phyloP scores from a whole-genome alignment of 2,329 filamentous ascomycete genomes.

The Colletotrichum lindemuthianum region DNA sequence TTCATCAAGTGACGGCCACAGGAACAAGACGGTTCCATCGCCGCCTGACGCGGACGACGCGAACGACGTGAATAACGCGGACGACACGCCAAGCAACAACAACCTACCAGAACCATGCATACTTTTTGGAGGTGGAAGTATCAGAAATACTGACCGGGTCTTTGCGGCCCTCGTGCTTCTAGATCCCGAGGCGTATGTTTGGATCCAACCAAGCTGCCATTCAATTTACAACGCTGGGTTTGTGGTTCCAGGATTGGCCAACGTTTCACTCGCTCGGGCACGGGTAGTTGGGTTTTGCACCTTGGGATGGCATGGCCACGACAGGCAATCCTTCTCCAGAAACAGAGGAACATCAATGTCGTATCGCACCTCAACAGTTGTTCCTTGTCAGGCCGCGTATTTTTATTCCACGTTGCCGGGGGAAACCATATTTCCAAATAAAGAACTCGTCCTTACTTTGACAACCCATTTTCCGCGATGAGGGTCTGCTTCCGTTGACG shows the following conservation, averaged over 20 bases:
- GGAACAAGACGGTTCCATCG: too few species aligned
- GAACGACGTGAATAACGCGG: not conserved
- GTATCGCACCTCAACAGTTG: constrained; percentile 10
- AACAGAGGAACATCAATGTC: constrained; percentile 9
- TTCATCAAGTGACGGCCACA: too few species aligned
- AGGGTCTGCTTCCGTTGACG: too few species aligned
- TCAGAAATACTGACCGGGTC: too few species aligned
- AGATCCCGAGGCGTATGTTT: not conserved
- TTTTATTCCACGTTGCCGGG: constrained; percentile 1
- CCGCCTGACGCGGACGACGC: too few species aligned
- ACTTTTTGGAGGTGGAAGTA: too few species aligned
- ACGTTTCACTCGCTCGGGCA: constrained; percentile 22
- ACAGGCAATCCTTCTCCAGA: constrained; percentile 13
- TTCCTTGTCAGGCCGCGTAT: constrained; percentile 16
- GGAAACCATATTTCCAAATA: constrained; percentile 11
- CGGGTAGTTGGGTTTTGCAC: constrained; percentile 9
- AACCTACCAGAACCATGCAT: not conserved
- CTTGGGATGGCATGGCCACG: constrained; percentile 1
- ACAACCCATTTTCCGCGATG: too few species aligned
- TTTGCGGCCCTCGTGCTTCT: not conserved
- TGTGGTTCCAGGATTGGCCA: constrained; percentile 15
- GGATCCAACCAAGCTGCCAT: not conserved
- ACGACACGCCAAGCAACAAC: constrained; percentile 16
- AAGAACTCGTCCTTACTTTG: not conserved
- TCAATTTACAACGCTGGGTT: not conserved